Base-by-base conservation (phyloP, 2,329 filamentous ascomycete species). In the Alternaria dauci region DNA sequence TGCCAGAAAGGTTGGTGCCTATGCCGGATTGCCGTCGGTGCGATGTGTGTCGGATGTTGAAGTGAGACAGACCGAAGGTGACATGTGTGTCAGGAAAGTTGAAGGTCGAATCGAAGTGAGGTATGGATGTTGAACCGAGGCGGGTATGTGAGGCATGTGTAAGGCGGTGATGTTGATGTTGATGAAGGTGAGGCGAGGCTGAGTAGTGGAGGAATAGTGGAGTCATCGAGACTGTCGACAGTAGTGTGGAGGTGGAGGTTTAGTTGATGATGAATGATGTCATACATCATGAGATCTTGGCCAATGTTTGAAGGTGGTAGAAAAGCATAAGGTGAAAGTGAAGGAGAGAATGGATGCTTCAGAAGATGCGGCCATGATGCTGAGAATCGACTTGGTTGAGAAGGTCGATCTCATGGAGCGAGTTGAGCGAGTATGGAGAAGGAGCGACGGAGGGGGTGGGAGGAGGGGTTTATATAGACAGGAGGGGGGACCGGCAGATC, bases 221-320 rank as follows among this genome's bases (percentile, higher is more conserved):
- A 41, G 18, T 12, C 34, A 50, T 32, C 12, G 9, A n/a, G n/a
- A 42, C 43, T 50, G 43, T 55, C 43, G 43, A 50, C 43, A n/a
- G 34, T 23, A n/a, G 42, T 20, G 14, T 46, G 12, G 2, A 38
- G 7, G 9, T 28, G 23, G 16, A 12, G 1, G 36, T 38, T 23
- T 16, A 16, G 32, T 36, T 36, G 32, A 11, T 7, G 32, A 36
- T 16, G 14, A 36, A 36, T 36, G 32, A 36, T 36, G 32, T 36
- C 53, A 55, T 55, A 18, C 53, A 55, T 25, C 53, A 50, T 50
- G 53, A 50, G 34, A 23, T 42, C 34, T 41, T 41, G 43, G 53
- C 18, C 46, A n/a, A 42, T 28, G 44, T 55, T 34, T 55, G 34
- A 23, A 48, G 20, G 23, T 52, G 34, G 28, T 39, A 39, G 34